phyloP scores from a whole-genome alignment of 805 yeast species.

The Wickerhamomyces strasburgensis region DNA sequence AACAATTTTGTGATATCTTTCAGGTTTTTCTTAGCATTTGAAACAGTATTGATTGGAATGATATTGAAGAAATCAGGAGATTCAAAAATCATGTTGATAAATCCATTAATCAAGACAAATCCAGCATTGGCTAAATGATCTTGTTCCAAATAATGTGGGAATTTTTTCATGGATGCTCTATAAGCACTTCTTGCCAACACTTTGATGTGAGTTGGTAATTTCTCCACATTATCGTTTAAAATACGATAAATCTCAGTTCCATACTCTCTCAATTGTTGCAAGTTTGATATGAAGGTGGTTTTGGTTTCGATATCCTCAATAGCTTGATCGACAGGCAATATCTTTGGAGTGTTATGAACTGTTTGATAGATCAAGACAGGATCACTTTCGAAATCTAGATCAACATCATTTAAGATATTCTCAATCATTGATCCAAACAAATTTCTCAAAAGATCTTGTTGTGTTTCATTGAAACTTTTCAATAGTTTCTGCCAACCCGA shows the following conservation, averaged over 20 bases:
- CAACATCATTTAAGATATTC: constrained; percentile 29
- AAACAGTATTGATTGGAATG: constrained; percentile 20
- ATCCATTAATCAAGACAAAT: constrained; percentile 51
- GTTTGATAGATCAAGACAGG: constrained; percentile 54
- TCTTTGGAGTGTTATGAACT: constrained; percentile 34
- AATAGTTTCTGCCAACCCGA: constrained; percentile 43
- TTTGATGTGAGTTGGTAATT: constrained; percentile 53
- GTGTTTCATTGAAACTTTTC: constrained; percentile 34
- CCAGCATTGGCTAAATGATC: constrained; percentile 66
- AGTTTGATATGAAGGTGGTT: constrained; percentile 60
- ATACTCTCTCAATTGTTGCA: constrained; percentile 69
- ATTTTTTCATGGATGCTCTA: constrained; percentile 35
- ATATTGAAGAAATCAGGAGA: constrained; percentile 58
- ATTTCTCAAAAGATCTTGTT: constrained; percentile 26
- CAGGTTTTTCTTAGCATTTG: constrained; percentile 40
- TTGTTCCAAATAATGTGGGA: constrained; percentile 55
- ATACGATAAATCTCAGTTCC: constrained; percentile 55
- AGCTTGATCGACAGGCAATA: constrained; percentile 57
- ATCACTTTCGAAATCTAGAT: constrained; percentile 70
- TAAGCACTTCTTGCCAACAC: constrained; percentile 47
- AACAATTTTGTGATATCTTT: constrained; percentile 52
- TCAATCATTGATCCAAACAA: constrained; percentile 37
- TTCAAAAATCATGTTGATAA: constrained; percentile 41
- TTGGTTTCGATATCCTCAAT: constrained; percentile 78
- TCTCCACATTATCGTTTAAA: constrained; percentile 38